Conservation (phyloP, 768 basidiomycete genomes). For the Myochromella boudieri region DNA sequence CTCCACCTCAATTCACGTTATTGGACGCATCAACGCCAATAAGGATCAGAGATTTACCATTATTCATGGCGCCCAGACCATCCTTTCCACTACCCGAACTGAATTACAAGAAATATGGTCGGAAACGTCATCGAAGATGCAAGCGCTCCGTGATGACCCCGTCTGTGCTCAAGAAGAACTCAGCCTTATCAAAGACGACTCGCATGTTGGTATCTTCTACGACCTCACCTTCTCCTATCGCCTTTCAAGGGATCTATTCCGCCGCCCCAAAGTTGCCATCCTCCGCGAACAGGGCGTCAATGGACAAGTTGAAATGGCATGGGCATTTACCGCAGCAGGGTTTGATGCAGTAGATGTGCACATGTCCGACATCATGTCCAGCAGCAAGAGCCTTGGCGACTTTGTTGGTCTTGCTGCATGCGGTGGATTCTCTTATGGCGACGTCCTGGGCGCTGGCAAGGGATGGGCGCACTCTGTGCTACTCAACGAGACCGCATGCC, state of each 20-base stretch:
- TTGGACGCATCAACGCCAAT: constrained; percentile 66
- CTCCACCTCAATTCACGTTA: constrained; percentile 66
- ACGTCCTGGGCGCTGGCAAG: constrained; percentile 95
- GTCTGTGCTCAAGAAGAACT: constrained; percentile 80
- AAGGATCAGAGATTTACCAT: constrained; percentile 66
- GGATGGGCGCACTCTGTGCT: constrained; percentile 98
- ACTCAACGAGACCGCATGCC: constrained; percentile 73
- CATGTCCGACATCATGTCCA: constrained; percentile 93
- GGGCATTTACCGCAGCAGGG: constrained; percentile 92
- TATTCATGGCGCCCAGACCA: constrained; percentile 40
- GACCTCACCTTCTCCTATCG: constrained; percentile 60
- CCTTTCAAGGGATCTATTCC: constrained; percentile 36
- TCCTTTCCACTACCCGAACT: constrained; percentile 69
- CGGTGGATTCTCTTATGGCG: constrained; percentile 98
- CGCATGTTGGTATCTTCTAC: constrained; percentile 67
- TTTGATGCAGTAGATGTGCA: constrained; percentile 97
- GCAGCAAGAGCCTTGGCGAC: constrained; percentile 52
- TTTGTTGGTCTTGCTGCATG: constrained; percentile 95
- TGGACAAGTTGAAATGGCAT: constrained; percentile 98
- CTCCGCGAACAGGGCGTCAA: constrained; percentile 98
- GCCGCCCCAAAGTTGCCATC: constrained; percentile 87
- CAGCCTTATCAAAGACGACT: constrained; percentile 61
- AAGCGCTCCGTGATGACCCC: constrained; percentile 83
- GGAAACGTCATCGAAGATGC: constrained; percentile 94
- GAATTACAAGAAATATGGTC: constrained; percentile 87